Evolutionary conservation across 805 yeast species (phyloP).

Genomic region (Suhomyces sp.): DNA sequence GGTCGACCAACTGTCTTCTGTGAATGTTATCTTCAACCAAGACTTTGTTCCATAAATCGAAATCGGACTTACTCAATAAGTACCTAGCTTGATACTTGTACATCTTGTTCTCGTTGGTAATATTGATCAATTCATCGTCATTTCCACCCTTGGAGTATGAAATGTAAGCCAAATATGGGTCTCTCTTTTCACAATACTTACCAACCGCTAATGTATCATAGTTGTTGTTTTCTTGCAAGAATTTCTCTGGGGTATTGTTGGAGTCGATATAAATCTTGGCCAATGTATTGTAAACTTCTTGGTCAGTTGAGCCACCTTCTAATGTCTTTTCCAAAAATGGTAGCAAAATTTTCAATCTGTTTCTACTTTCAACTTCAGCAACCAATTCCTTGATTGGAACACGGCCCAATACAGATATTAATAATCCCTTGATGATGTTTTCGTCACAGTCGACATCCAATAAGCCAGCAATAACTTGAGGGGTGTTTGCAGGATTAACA

Average conservation of each 20-base stretch:
- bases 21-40: slow-evolving; percentile 73
- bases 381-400: slow-evolving; percentile 90
- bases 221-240: slow-evolving; percentile 83
- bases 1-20: slow-evolving; percentile 90
- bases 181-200: slow-evolving; percentile 98
- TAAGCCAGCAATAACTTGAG: slow-evolving; percentile 94
- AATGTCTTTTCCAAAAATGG: slow-evolving; percentile 92
- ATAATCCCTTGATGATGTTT: slow-evolving; percentile 71
- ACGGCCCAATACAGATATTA: slow-evolving; percentile 86
- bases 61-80: slow-evolving; percentile 83
- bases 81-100: slow-evolving; percentile 99
- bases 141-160: slow-evolving; percentile 95
- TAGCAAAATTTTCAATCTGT: slow-evolving; percentile 83
- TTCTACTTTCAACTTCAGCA: slow-evolving; percentile 93
- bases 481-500: slow-evolving; percentile 93
- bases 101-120: slow-evolving; percentile 97
- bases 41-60: slow-evolving; percentile 77
- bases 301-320: slow-evolving; percentile 80
- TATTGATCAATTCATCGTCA: slow-evolving; percentile 82
- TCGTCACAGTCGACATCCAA: slow-evolving; percentile 98
- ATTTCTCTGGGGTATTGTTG: slow-evolving; percentile 96
- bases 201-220: slow-evolving; percentile 96
- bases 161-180: slow-evolving; percentile 96
- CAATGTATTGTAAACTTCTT: slow-evolving; percentile 88
- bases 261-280: slow-evolving; percentile 98